A percentile compares a stretch with the other conserved stretches of the same genome.
These are phyloP conservation scores for Daldinia sp. DNA, from an alignment of 2,329 filamentous ascomycete genomes.

Conservation along the genomic window DNA sequence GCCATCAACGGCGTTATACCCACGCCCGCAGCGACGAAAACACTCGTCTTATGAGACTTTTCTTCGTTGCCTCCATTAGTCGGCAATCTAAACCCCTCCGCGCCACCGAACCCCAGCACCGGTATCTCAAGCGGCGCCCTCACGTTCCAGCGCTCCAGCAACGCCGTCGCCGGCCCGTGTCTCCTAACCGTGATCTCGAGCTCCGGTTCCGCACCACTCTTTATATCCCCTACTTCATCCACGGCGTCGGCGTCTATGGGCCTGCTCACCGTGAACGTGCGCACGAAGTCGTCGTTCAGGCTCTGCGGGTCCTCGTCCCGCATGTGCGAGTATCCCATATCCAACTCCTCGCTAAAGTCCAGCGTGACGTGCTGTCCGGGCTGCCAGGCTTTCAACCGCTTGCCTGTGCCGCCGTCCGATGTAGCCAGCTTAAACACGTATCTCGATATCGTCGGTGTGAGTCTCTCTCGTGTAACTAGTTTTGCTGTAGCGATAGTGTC, in stretches of 20 bases:
- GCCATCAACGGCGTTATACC: slow-evolving; percentile 86
- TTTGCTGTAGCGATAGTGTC: slow-evolving; percentile 58
- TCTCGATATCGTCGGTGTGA: slow-evolving; percentile 76
- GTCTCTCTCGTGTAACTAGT: slow-evolving; percentile 66
- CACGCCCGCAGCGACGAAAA: slow-evolving; percentile 82
- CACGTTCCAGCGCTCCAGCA: slow-evolving; percentile 71
- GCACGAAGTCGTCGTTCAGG: slow-evolving; percentile 85
- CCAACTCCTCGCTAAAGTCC: slow-evolving; percentile 76
- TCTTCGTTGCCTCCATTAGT: slow-evolving; percentile 33
- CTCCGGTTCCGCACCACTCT: slow-evolving; percentile 55
- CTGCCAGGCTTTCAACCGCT: slow-evolving; percentile 61
- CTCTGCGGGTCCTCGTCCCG: slow-evolving; percentile 81
- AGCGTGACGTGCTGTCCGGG: slow-evolving; percentile 84
- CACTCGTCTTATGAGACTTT: slow-evolving; percentile 52
- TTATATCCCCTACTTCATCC: slow-evolving; percentile 34
- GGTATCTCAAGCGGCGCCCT: slow-evolving; percentile 70
- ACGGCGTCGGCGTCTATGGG: slow-evolving; percentile 55
- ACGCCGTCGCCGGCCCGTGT: slow-evolving; percentile 75
- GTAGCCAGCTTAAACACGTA: slow-evolving; percentile 64
- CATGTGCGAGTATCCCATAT: slow-evolving; percentile 85
- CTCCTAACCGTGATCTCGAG: slow-evolving; percentile 80
- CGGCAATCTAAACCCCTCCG: slow-evolving; percentile 58
- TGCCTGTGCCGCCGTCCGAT: slow-evolving; percentile 4
- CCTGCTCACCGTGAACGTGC: slow-evolving; percentile 82
- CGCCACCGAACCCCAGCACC: slow-evolving; percentile 79